Conservation (phyloP, 2,329 filamentous ascomycete genomes). For the Exophiala lecanii-corni region DNA sequence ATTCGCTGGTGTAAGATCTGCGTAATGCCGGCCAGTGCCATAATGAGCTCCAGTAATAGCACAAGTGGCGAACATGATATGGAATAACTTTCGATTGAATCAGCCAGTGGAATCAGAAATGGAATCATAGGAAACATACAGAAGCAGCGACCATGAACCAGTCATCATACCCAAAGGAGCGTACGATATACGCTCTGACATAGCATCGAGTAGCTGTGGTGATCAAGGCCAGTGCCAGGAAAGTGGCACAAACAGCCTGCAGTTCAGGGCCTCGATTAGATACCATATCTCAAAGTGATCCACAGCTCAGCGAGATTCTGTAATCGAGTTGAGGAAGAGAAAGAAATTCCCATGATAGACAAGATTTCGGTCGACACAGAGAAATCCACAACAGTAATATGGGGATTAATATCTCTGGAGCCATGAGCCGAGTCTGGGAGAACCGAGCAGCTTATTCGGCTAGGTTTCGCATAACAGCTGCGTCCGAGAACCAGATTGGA, state of each 20-base stretch:
- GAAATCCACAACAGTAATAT: too few species aligned
- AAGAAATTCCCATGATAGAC: too few species aligned
- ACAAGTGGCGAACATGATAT: conserved; percentile 30
- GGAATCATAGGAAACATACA: conserved; percentile 17
- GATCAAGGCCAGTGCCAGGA: conserved; percentile 3
- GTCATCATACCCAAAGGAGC: conserved; percentile 34
- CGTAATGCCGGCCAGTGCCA: conserved; percentile 30
- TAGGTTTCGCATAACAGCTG: too few species aligned
- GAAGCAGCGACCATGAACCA: conserved; percentile 30
- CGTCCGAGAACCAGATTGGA: too few species aligned
- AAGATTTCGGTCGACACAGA: too few species aligned
- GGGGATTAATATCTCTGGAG: too few species aligned
- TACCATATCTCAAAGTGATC: too few species aligned
- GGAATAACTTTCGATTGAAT: conserved; percentile 27
- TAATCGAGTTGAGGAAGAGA: too few species aligned
- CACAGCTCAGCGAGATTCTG: too few species aligned
- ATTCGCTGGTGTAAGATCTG: conserved; percentile 31
- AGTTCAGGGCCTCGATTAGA: conserved; percentile 30
- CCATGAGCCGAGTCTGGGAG: too few species aligned
- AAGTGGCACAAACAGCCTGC: background rate
- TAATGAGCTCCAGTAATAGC: conserved; percentile 31
- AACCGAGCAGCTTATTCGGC: too few species aligned
- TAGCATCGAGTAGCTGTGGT: conserved; percentile 19
- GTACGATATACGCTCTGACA: conserved; percentile 31
- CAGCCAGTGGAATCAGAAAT: conserved; percentile 6